Evolutionary conservation across 306 rosid species (phyloP).

Genomic region (Vigna hirtella): DNA sequence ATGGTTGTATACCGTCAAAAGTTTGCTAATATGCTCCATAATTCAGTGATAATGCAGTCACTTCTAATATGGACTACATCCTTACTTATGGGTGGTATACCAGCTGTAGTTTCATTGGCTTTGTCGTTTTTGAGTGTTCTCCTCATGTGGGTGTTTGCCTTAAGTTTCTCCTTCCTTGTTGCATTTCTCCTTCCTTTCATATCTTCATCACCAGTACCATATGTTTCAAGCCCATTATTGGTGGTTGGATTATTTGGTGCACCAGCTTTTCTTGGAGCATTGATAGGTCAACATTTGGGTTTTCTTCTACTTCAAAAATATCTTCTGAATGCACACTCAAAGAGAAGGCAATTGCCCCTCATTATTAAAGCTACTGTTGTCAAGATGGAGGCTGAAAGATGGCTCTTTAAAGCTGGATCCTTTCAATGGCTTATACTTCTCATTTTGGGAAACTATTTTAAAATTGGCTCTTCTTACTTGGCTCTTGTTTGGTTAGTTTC

Average conservation of each 20-base stretch:
- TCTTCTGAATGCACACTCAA: slow-evolving; percentile 63
- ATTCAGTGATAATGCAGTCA: slow-evolving; percentile 86
- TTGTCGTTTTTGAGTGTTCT: slow-evolving; percentile 73
- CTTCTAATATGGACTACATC: slow-evolving; percentile 89
- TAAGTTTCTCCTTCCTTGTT: slow-evolving; percentile 64
- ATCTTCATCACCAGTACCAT: slow-evolving; percentile 82
- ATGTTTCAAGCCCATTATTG: slow-evolving; percentile 88
- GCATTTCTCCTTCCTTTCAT: slow-evolving; percentile 71
- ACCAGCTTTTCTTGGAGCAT: slow-evolving; percentile 92
- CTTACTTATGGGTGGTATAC: slow-evolving; percentile 83
- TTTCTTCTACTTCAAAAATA: slow-evolving; percentile 68
- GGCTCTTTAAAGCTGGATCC: slow-evolving; percentile 96
- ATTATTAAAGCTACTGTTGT: slow-evolving; percentile 60
- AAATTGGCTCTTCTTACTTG: slow-evolving; percentile 85
- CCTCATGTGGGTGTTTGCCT: slow-evolving; percentile 77
- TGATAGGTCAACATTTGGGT: slow-evolving; percentile 89
- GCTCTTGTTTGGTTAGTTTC: slow-evolving; percentile 96
- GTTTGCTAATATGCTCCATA: slow-evolving; percentile 77
- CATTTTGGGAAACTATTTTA: slow-evolving; percentile 77
- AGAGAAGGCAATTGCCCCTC: slow-evolving; percentile 58
- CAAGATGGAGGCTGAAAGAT: slow-evolving; percentile 93
- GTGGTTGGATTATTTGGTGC: slow-evolving; percentile 86
- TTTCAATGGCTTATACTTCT: slow-evolving; percentile 92
- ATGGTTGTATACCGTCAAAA: slow-evolving; percentile 82
- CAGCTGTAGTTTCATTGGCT: slow-evolving; percentile 80